A percentile compares a stretch with the other conserved stretches of the same genome.
phyloP scores from a whole-genome alignment of 768 basidiomycete genomes.

The Pleurotus ostreatus region DNA sequence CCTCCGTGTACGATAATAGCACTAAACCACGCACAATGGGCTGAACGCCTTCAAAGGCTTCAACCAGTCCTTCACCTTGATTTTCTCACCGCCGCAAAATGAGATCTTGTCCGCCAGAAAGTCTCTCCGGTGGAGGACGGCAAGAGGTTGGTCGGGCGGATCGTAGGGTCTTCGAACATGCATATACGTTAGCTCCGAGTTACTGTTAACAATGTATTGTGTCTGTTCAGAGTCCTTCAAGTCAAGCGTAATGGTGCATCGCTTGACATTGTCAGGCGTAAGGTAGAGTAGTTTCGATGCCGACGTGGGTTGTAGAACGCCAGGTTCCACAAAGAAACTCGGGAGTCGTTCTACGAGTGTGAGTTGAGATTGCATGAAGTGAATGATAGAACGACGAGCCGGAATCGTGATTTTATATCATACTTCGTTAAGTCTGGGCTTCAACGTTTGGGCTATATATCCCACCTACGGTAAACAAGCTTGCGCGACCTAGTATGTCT shows the following conservation, averaged over 20 bases:
- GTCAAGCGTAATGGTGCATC: not conserved
- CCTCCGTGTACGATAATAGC: too few relatives aligned
- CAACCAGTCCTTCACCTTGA: conserved; percentile 18
- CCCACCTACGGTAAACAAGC: too few relatives aligned
- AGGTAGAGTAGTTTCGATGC: conserved; percentile 4
- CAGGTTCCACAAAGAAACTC: not conserved
- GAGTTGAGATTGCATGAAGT: conserved; percentile 8
- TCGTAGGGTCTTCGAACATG: not conserved
- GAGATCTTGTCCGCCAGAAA: conserved; percentile 20
- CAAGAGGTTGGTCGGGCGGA: conserved; percentile 11
- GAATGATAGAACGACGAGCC: too few relatives aligned
- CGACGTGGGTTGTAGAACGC: not conserved
- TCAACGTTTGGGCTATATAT: too few relatives aligned
- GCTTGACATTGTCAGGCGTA: conserved; percentile 13
- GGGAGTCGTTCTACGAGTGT: conserved; percentile 12
- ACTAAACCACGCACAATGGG: conserved; percentile 14
- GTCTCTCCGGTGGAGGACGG: conserved; percentile 14
- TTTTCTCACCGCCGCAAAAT: conserved; percentile 15
- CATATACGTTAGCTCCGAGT: not conserved
- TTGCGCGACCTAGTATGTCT: too few relatives aligned
- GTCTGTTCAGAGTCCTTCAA: not conserved
- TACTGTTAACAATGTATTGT: conserved; percentile 3
- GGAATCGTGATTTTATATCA: too few relatives aligned
- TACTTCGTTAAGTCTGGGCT: too few relatives aligned
- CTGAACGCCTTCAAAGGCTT: conserved; percentile 15